Percentiles rank a stretch among this genome's conserved stretches.
Conservation (phyloP, 2,329 filamentous ascomycete genomes). For the Apiospora marii region DNA sequence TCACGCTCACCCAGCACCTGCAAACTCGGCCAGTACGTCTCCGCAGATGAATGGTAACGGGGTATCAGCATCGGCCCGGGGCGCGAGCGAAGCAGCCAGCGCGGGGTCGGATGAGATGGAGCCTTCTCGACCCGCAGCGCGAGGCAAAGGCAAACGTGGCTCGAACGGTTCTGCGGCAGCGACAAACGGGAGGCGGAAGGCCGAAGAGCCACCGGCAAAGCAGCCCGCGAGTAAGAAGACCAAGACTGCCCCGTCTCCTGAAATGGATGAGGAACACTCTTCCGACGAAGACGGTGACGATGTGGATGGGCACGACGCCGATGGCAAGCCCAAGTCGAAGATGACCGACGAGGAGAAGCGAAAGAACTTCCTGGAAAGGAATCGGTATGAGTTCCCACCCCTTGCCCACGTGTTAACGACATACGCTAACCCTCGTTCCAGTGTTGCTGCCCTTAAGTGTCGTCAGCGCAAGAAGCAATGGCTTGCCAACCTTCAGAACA, state of each 20-base stretch:
- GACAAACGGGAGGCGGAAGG: constrained; percentile 78
- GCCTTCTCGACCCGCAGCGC: constrained; percentile 68
- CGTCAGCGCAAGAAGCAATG: constrained; percentile 99
- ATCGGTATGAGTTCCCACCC: constrained; percentile 70
- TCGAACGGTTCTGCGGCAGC: constrained; percentile 50
- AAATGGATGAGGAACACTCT: constrained; percentile 54
- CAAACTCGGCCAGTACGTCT: constrained; percentile 52
- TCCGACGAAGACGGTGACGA: constrained; percentile 61
- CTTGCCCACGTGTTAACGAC: neutral
- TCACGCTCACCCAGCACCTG: constrained; percentile 56
- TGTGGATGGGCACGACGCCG: constrained; percentile 63
- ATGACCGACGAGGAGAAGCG: constrained; percentile 99
- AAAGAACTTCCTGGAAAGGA: constrained; percentile 96
- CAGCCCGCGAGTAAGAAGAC: constrained; percentile 73
- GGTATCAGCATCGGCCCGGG: constrained; percentile 55
- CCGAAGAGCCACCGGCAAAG: constrained; percentile 71
- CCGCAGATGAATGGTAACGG: constrained; percentile 62
- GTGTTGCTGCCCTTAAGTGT: constrained; percentile 95
- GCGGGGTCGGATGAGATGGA: constrained; percentile 78
- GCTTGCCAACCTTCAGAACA: constrained; percentile 91
- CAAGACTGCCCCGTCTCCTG: constrained; percentile 57
- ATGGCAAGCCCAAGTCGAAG: constrained; percentile 72
- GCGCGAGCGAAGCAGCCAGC: constrained; percentile 72
- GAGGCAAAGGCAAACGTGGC: constrained; percentile 75
- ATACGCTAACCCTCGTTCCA: constrained; percentile 48